Evolutionary conservation across 345 rosid genomes (phyloP).

Genomic region (Dipteronia sinensis): DNA sequence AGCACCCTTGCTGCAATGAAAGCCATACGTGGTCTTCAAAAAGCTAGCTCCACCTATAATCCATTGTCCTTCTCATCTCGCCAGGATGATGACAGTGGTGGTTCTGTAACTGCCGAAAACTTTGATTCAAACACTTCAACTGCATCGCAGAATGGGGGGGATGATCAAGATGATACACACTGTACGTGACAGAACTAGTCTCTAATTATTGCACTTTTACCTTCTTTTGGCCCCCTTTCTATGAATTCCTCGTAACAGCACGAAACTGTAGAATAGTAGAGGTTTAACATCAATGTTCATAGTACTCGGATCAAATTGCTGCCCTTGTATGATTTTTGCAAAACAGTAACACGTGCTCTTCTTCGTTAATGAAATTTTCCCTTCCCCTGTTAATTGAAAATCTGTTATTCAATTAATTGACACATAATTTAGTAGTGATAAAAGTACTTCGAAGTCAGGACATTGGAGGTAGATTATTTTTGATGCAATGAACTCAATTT

Average conservation of each 20-base stretch:
- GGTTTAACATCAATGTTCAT: not conserved
- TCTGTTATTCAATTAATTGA: not conserved
- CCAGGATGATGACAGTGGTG: conserved; percentile 57
- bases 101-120: conserved; percentile 69
- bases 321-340: not conserved
- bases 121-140: conserved; percentile 56
- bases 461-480: too few relatives aligned
- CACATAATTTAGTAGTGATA: too few relatives aligned
- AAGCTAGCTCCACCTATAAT: conserved; percentile 85
- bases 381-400: not conserved
- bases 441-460: too few relatives aligned
- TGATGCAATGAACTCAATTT: too few relatives aligned
- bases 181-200: too few relatives aligned
- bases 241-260: conserved; percentile 1
- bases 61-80: conserved; percentile 70
- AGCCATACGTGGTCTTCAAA: conserved; percentile 79
- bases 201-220: too few relatives aligned
- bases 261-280: conserved; percentile 19
- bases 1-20: conserved; percentile 96
- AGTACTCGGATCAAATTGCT: not conserved
- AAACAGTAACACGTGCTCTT: not conserved
- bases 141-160: conserved; percentile 36
- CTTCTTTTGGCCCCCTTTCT: too few relatives aligned
- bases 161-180: conserved; percentile 51
- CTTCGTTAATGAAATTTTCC: not conserved